Conservation (phyloP, 2,329 filamentous ascomycete species). For the Fusarium guadeloupense region DNA sequence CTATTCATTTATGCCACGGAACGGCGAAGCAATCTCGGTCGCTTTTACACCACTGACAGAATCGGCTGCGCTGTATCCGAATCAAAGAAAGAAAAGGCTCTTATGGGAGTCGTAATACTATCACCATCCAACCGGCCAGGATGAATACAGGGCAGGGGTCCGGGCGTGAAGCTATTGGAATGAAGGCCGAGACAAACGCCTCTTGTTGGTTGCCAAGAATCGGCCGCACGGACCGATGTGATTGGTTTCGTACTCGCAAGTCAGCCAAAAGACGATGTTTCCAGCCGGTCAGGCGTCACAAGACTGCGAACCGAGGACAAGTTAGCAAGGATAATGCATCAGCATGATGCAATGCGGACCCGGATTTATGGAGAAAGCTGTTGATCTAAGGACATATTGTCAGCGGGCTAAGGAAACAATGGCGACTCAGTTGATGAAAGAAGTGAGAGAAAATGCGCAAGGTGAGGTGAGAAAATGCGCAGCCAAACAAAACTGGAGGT, state of each 20-base stretch:
- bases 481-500: conserved; percentile 16
- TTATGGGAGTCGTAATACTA: conserved; percentile 5
- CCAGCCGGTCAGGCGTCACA: conserved; percentile 39
- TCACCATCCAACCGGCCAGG: conserved; percentile 16
- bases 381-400: conserved; percentile 37
- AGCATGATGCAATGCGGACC: conserved; percentile 42
- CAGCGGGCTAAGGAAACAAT: conserved; percentile 24
- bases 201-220: conserved; percentile 39
- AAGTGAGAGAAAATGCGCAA: conserved; percentile 14
- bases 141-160: conserved; percentile 34
- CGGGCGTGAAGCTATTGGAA: conserved; percentile 35
- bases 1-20: background rate
- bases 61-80: background rate
- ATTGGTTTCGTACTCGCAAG: conserved; percentile 40
- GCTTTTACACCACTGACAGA: conserved; percentile 9
- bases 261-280: conserved; percentile 28
- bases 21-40: background rate
- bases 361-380: conserved; percentile 38
- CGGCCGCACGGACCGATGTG: conserved; percentile 28
- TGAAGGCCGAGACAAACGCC: conserved; percentile 41
- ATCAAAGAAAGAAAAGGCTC: conserved; percentile 7
- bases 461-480: conserved; percentile 9
- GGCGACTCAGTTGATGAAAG: conserved; percentile 16
- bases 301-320: conserved; percentile 32
- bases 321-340: conserved; percentile 38